Evolutionary conservation across 176 grass and related monocot genomes (phyloP).

Genomic region (Triticum turgidum): DNA sequence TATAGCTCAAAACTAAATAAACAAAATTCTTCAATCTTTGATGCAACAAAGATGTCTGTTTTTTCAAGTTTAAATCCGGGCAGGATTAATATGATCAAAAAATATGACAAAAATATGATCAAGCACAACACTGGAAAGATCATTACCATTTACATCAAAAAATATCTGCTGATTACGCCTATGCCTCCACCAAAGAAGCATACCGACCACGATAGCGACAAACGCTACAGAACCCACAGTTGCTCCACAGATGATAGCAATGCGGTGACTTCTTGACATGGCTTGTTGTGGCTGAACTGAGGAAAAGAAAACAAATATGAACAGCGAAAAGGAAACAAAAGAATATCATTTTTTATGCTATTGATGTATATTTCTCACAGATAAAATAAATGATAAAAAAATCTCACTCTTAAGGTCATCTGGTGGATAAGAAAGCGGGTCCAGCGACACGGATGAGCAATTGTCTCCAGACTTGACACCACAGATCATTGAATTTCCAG

Average conservation of each 20-base stretch:
- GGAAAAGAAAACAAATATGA: slow-evolving; percentile 38
- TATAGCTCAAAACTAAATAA: neutral
- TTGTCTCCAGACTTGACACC: slow-evolving; percentile 59
- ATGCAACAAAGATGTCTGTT: neutral
- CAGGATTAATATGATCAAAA: neutral
- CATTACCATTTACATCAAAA: slow-evolving; percentile 93
- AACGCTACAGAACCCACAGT: slow-evolving; percentile 61
- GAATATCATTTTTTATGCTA: neutral
- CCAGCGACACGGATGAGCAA: slow-evolving; percentile 70
- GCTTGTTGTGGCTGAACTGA: slow-evolving; percentile 76
- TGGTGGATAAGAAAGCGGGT: slow-evolving; percentile 86
- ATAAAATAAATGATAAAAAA: slow-evolving; percentile 12
- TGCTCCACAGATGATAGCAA: slow-evolving; percentile 75
- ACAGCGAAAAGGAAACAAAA: neutral
- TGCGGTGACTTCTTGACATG: slow-evolving; percentile 43
- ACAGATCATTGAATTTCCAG: slow-evolving; percentile 80
- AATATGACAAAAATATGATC: neutral
- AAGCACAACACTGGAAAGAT: neutral
- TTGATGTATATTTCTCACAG: neutral
- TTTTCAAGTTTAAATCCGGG: neutral
- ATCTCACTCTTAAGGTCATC: slow-evolving; percentile 78
- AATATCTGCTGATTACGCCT: slow-evolving; percentile 90
- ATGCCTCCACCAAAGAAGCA: slow-evolving; percentile 85
- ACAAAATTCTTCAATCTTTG: neutral
- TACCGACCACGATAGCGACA: slow-evolving; percentile 22